Conservation (phyloP, 2,329 filamentous ascomycete genomes). For the Chaetomiaceae sp. region DNA sequence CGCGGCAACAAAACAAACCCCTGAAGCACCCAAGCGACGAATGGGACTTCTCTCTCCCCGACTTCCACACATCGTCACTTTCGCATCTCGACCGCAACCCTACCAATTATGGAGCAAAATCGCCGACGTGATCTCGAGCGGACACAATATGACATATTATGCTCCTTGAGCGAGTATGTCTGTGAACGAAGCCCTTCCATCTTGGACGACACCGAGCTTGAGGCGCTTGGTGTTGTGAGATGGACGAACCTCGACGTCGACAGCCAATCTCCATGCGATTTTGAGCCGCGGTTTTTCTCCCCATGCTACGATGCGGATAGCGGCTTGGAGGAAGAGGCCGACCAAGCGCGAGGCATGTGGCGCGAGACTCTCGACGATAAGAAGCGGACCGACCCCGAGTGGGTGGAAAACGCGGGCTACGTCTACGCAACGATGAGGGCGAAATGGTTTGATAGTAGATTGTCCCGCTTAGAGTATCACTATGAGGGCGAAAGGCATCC, state of each 20-base stretch:
- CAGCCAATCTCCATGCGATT: background rate
- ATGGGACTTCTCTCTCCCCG: no score
- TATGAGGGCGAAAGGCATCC: background rate
- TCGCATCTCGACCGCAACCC: no score
- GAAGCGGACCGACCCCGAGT: no score
- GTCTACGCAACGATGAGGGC: background rate
- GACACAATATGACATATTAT: background rate
- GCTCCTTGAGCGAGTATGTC: background rate
- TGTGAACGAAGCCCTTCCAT: background rate
- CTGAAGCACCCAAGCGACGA: no score
- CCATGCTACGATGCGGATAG: background rate
- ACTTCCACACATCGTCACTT: no score
- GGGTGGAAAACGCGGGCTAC: background rate
- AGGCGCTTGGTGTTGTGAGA: background rate
- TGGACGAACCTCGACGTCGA: conserved; percentile 1
- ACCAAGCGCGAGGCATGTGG: no score
- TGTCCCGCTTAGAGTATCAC: background rate
- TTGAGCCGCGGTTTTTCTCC: conserved; percentile 4
- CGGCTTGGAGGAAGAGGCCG: background rate
- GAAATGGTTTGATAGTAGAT: background rate
- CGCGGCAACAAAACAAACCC: no score
- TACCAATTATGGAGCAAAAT: conserved; percentile 1
- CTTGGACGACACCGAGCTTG: background rate
- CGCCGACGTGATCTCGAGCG: background rate
- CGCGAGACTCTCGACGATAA: background rate